Evolutionary conservation across 495 filamentous ascomycete genomes (phyloP), one percentile per base, ranked within the genome.

Genomic region (Lasiosphaeria hispida): DNA sequence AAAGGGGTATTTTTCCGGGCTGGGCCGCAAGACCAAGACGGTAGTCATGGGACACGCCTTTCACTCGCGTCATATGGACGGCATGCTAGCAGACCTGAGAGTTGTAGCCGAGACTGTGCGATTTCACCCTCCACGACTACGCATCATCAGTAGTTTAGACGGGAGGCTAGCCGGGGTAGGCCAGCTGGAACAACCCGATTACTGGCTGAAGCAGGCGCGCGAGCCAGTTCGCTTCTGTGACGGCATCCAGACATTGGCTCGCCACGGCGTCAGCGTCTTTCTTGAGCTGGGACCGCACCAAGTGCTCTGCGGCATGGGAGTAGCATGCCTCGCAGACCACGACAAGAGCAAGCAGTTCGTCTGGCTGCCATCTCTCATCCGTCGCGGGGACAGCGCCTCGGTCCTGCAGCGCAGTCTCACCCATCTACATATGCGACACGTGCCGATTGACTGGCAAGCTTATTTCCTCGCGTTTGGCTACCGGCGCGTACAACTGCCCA

Each of bases 261-360:
- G 50, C 11, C 56, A 43, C 7, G 68, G 65, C 10, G 63, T 52
- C 8, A 64, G 64, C 37, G 38, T 63, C n/a, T 70, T 70, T 42
- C 43, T 72, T 40, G 69, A 72, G 53, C 35, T 72, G 0, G 69
- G 68, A n/a, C 68, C 68, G 4, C 37, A 59, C 10, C 66, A 54
- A 39, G 57, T 66, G 14, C 55, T 67, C n/a, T 50, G 53, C 36
- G 65, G 53, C 23, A 57, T 61, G 53, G 57, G 53, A 15, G 55
- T 42, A 19, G 48, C 56, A 14, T 69, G 69, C 51, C 60, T 71
- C 14, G 56, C 54, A 2, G 61, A 51, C 18, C 23, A 51, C 23
- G 30, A 36, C 48, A 45, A 33, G 40, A 48, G 13, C 33, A 41
- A 57, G 5, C 11, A 44, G 47, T 30, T 50, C 47, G 13, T 41